Base-by-base conservation (phyloP, 73 alveolate genomes). In the Effrenium voratum region DNA sequence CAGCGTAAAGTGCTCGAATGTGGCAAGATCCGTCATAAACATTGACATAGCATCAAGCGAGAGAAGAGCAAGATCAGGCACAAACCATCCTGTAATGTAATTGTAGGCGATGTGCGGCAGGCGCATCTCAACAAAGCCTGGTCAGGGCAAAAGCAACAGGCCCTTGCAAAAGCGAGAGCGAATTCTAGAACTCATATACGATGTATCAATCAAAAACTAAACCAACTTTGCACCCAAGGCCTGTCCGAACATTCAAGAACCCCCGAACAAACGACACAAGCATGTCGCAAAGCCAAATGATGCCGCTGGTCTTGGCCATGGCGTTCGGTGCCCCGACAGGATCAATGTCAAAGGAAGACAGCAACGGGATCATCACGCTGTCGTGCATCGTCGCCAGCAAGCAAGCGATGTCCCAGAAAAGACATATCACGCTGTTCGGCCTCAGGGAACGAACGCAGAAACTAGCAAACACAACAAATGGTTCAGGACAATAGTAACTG, bases 61-160 rank as follows among this genome's bases (percentile, higher is more conserved):
- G 50, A 66, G 47, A n/a, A 87, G 41, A 1, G 95, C 60, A 2
- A 63, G 50, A 28, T 63, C 95, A 8, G 95, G 95, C 3, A 44
- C 12, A 44, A 60, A 87, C 95, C 95, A 87, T 28, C 84, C 80
- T 49, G 95, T 63, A 70, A 87, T 40, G 68, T 87, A 87, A 52
- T 84, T 83, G 28, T 63, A 63, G 26, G 95, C 95, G 13, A 87
- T 87, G 52, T 41, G 41, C 36, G 50, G 55, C 95, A 87, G 30
- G 63, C 95, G 95, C 95, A 87, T 87, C 95, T 87, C 95, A 36
- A 87, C 84, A 36, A 87, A 72, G 32, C 95, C 95, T 87, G 13
- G 38, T 26, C 16, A 40, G 52, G 12, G 52, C 15, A n/a, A n/a
- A n/a, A n/a, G n/a, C n/a, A n/a, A n/a, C n/a, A n/a, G n/a, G n/a